These are phyloP conservation scores for Boletus nobilissimus DNA, from an alignment of 1,284 basidiomycete species.

Conservation along the genomic window DNA sequence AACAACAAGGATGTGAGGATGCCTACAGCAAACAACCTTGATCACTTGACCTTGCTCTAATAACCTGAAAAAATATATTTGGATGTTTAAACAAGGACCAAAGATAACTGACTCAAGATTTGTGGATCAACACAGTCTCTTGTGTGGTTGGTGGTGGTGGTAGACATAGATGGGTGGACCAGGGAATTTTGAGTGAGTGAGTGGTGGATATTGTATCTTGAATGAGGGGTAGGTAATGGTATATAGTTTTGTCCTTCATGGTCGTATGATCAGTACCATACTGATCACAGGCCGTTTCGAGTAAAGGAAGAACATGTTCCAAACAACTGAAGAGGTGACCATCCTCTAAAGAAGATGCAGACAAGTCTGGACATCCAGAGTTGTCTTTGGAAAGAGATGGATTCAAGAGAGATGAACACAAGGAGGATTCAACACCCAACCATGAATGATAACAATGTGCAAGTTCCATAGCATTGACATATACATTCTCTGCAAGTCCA, in stretches of 20 bases:
- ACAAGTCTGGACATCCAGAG: not conserved
- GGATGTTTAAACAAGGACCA: not conserved
- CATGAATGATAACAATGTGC: not conserved
- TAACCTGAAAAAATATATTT: not conserved
- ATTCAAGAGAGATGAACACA: not conserved
- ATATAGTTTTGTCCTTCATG: no score
- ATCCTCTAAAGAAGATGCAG: not conserved
- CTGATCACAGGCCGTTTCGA: not conserved
- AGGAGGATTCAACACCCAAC: not conserved
- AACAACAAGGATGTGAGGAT: slow-evolving; percentile 3
- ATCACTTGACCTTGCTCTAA: not conserved
- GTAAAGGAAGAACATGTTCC: not conserved
- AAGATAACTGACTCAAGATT: not conserved
- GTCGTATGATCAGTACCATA: not conserved
- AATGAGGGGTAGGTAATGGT: no score
- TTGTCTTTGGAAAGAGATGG: no score
- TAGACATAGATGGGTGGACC: not conserved
- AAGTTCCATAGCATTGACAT: not conserved
- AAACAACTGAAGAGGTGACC: not conserved
- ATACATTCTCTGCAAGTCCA: not conserved
- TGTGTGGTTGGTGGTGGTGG: not conserved
- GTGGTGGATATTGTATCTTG: no score
- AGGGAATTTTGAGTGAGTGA: not conserved
- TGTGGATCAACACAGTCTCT: not conserved
- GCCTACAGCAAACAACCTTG: not conserved